phyloP scores from a whole-genome alignment of 2,329 filamentous ascomycete genomes.

The Trichoderma guizhouense region DNA sequence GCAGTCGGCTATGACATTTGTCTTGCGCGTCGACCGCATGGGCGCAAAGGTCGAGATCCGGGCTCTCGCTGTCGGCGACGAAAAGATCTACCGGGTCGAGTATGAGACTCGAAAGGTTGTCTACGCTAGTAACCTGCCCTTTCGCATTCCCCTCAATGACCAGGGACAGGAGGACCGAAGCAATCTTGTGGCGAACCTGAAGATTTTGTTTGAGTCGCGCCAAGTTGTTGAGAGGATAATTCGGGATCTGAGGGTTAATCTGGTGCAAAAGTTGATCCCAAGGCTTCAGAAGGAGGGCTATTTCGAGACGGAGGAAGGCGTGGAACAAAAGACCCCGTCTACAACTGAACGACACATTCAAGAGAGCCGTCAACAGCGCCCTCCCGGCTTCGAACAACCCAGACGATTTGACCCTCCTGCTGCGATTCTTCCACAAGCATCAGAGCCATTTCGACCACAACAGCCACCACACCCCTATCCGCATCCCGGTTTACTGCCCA shows the following conservation, averaged over 20 bases:
- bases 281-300: constrained; percentile 75
- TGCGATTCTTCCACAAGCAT: constrained; percentile 20
- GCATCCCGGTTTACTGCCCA: constrained; percentile 63
- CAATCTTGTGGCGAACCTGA: constrained; percentile 46
- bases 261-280: constrained; percentile 82
- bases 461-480: constrained; percentile 42
- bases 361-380: neutral
- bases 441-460: neutral
- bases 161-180: constrained; percentile 46
- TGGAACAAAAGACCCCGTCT: neutral
- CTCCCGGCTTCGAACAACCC: neutral
- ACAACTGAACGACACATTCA: neutral
- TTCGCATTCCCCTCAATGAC: constrained; percentile 52
- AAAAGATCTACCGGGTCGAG: constrained; percentile 77
- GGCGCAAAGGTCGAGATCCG: constrained; percentile 81
- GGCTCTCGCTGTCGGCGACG: constrained; percentile 74
- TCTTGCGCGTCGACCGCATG: constrained; percentile 77
- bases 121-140: constrained; percentile 53
- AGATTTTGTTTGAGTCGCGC: constrained; percentile 69
- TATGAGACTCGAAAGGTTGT: constrained; percentile 69
- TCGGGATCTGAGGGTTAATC: constrained; percentile 67
- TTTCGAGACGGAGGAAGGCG: constrained; percentile 43
- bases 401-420: constrained; percentile 61
- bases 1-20: constrained; percentile 79
- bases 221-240: constrained; percentile 56